Conservation (phyloP, 768 basidiomycete species). For the Crassisporium funariophilum region DNA sequence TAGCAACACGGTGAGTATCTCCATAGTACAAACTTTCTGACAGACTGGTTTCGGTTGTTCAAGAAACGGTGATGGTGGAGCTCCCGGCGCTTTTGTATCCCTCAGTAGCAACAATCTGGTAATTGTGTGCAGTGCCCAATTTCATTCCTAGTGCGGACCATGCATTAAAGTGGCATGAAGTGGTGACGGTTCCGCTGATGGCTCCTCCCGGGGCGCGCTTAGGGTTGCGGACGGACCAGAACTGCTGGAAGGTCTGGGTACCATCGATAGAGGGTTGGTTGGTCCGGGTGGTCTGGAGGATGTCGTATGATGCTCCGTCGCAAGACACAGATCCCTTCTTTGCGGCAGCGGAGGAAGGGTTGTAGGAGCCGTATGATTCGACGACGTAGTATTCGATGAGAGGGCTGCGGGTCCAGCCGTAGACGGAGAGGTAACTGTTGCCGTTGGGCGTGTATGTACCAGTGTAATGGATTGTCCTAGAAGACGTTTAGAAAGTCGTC, state of each 20-base stretch:
- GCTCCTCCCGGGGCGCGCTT: no score
- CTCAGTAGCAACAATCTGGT: background rate
- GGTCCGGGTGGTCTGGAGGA: slow-evolving; percentile 37
- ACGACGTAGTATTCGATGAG: slow-evolving; percentile 52
- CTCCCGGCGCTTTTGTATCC: no score
- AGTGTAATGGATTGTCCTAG: slow-evolving; percentile 38
- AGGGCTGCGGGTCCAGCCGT: slow-evolving; percentile 48
- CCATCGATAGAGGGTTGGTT: slow-evolving; percentile 46
- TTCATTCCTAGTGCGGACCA: slow-evolving; percentile 42
- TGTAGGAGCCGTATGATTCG: slow-evolving; percentile 43
- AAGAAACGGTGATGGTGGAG: no score
- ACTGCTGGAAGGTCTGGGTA: slow-evolving; percentile 47
- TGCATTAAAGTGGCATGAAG: slow-evolving; percentile 44
- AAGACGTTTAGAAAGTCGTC: no score
- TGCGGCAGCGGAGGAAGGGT: slow-evolving; percentile 36
- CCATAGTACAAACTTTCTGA: no score
- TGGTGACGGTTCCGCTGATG: slow-evolving; percentile 37
- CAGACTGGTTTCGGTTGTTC: no score
- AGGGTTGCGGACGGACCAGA: slow-evolving; percentile 44
- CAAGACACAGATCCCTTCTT: slow-evolving; percentile 40
- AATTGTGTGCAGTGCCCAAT: background rate
- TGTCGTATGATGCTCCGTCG: slow-evolving; percentile 45
- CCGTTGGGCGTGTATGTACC: slow-evolving; percentile 40
- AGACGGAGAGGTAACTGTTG: slow-evolving; percentile 46
- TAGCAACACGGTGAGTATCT: no score